Percentiles rank a stretch among this genome's conserved stretches.
Conservation (phyloP, 2,329 filamentous ascomycete genomes). For the Fusarium graminum region DNA sequence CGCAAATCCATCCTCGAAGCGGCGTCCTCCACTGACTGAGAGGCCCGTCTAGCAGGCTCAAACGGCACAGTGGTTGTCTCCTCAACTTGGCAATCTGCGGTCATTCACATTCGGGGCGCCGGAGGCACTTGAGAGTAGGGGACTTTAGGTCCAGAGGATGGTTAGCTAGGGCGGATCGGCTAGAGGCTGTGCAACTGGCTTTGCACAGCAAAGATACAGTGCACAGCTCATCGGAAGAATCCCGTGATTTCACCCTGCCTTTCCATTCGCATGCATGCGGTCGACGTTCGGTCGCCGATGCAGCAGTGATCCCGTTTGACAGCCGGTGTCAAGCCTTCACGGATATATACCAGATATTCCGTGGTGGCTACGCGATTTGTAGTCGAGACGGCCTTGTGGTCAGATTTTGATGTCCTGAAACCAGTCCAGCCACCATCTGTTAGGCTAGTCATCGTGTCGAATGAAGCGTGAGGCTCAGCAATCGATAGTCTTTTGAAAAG, state of each 20-base stretch:
- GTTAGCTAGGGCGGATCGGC: constrained; percentile 37
- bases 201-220: constrained; percentile 53
- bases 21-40: constrained; percentile 38
- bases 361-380: constrained; percentile 54
- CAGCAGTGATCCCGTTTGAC: constrained; percentile 56
- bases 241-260: constrained; percentile 49
- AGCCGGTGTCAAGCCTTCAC: constrained; percentile 59
- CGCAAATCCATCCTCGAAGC: constrained; percentile 37
- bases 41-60: constrained; percentile 48
- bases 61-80: constrained; percentile 28
- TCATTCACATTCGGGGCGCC: constrained; percentile 23
- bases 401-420: constrained; percentile 40
- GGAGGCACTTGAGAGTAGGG: constrained; percentile 6
- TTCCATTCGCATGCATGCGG: constrained; percentile 44
- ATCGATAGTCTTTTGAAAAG: constrained; percentile 49
- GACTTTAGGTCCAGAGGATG: constrained; percentile 16
- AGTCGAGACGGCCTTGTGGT: constrained; percentile 50
- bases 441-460: constrained; percentile 48
- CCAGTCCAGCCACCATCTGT: constrained; percentile 49
- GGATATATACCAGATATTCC: constrained; percentile 57
- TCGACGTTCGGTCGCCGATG: constrained; percentile 15
- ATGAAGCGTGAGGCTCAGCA: constrained; percentile 48
- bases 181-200: constrained; percentile 45
- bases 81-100: constrained; percentile 37
- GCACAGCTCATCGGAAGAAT: constrained; percentile 51